Evolutionary conservation across 805 yeast genomes (phyloP), one percentile per base, ranked within the genome.

Genomic region (Zygosaccharomyces bailii): DNA sequence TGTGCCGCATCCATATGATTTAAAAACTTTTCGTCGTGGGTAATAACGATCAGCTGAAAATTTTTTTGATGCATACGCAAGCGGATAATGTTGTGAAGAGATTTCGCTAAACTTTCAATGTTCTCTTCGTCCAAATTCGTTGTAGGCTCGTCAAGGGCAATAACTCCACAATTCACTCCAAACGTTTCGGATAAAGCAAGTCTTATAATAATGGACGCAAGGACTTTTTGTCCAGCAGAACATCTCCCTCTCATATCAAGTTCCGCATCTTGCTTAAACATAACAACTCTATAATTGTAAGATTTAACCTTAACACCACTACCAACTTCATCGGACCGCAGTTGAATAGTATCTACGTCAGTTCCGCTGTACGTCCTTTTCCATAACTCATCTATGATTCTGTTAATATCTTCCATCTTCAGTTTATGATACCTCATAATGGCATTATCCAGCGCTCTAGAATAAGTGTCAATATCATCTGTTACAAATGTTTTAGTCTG

Each of bases 221-320:
- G 67, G 4, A 93, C 97, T 57, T 89, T 87, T 65, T 93, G 99
- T 0, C 99, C 99, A 0, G 99, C 98, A 1, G 96, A 87, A 63
- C 99, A 93, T 46, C 99, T 70, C 0, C 99, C 99, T 50, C 99
- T 76, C 99, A 93, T 93, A 60, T 93, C 99, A 38, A 93, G 69
- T 63, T 93, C 98, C 1, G 82, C 85, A 47, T 86, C 91, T 57
- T 85, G 87, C 61, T 93, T 93, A 47, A 82, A 81, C 99, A 93
- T 93, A 17, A 90, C 96, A 14, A 93, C 97, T 30, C 97, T 72
- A 59, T 91, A 91, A 60, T 91, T 90, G 63, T 90, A 91, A 1
- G 93, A 78, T 45, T 95, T 70, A 33, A 78, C 77, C 18, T 74
- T 63, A 35, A 60, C 62, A 10, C 60, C 51, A 35, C 54, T 57